phyloP scores from a whole-genome alignment of 2,329 filamentous ascomycete species.

The Penicillium brasilianum region DNA sequence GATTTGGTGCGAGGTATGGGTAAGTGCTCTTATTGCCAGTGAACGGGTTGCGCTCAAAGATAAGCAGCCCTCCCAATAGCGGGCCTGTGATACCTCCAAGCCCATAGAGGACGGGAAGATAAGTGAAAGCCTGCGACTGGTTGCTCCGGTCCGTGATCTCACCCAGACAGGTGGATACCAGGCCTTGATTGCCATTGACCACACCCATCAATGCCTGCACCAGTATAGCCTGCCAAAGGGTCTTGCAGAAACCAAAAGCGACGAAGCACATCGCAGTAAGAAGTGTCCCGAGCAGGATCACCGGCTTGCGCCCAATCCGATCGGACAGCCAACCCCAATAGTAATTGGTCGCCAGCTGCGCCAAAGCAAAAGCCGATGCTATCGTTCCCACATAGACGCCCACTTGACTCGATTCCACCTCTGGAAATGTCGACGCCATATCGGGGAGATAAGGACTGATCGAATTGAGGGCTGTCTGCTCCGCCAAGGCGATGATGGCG shows the following conservation, averaged over 20 bases:
- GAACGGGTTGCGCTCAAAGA: slow-evolving; percentile 66
- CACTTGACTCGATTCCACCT: slow-evolving; percentile 71
- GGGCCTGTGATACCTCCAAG: slow-evolving; percentile 92
- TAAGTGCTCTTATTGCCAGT: slow-evolving; percentile 62
- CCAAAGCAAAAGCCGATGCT: slow-evolving; percentile 87
- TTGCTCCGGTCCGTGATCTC: slow-evolving; percentile 96
- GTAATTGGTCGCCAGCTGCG: slow-evolving; percentile 91
- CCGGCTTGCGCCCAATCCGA: slow-evolving; percentile 77
- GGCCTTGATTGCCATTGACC: slow-evolving; percentile 91
- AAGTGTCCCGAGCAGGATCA: slow-evolving; percentile 81
- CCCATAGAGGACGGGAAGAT: slow-evolving; percentile 94
- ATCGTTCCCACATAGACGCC: slow-evolving; percentile 90
- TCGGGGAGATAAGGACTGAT: slow-evolving; percentile 93
- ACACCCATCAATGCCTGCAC: slow-evolving; percentile 91
- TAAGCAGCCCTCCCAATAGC: slow-evolving; percentile 83
- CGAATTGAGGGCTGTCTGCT: slow-evolving; percentile 96
- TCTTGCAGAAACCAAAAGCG: slow-evolving; percentile 83
- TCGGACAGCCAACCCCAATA: slow-evolving; percentile 88
- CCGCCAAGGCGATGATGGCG: slow-evolving; percentile 84
- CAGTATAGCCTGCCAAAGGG: slow-evolving; percentile 80
- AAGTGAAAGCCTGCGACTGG: slow-evolving; percentile 91
- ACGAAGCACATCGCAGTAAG: slow-evolving; percentile 80
- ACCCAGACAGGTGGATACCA: slow-evolving; percentile 90
- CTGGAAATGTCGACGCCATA: slow-evolving; percentile 86
- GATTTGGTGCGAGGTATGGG: slow-evolving; percentile 84